Percentiles rank a stretch among this genome's conserved stretches.
Conservation (phyloP, 805 yeast genomes). For the Lipomyces sp. region DNA sequence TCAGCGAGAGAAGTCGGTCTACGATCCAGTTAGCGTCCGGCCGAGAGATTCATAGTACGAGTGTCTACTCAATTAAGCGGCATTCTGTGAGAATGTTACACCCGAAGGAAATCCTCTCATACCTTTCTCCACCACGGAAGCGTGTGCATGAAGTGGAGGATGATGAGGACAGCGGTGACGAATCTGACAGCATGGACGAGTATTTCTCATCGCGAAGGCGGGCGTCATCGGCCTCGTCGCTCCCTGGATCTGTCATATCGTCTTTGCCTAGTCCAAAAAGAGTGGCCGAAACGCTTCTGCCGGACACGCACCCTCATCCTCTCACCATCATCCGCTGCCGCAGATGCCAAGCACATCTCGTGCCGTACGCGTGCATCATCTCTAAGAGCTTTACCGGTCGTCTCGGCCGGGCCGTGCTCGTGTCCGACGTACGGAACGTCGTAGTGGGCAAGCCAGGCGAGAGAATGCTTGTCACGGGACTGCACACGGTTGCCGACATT, state of each 20-base stretch:
- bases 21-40: constrained; percentile 12
- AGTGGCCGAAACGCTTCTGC: constrained; percentile 10
- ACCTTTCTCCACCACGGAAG: constrained; percentile 10
- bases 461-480: constrained; percentile 57
- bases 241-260: neutral
- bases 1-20: constrained; percentile 4
- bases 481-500: constrained; percentile 59
- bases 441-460: constrained; percentile 21
- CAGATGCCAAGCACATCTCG: constrained; percentile 28
- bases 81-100: neutral
- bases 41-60: constrained; percentile 3
- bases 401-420: constrained; percentile 30
- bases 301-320: constrained; percentile 19
- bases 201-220: neutral
- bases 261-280: neutral
- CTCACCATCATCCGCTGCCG: constrained; percentile 24
- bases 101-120: constrained; percentile 1
- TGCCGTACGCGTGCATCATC: constrained; percentile 14
- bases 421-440: constrained; percentile 23
- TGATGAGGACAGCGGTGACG: neutral
- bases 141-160: neutral
- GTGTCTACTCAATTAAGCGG: constrained; percentile 6
- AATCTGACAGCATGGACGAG: constrained; percentile 1
- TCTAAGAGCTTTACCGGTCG: constrained; percentile 33
- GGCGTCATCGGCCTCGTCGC: neutral